These are phyloP conservation scores for Ustilago xerochloae DNA, from an alignment of 1,284 basidiomycete species.

Conservation along the genomic window DNA sequence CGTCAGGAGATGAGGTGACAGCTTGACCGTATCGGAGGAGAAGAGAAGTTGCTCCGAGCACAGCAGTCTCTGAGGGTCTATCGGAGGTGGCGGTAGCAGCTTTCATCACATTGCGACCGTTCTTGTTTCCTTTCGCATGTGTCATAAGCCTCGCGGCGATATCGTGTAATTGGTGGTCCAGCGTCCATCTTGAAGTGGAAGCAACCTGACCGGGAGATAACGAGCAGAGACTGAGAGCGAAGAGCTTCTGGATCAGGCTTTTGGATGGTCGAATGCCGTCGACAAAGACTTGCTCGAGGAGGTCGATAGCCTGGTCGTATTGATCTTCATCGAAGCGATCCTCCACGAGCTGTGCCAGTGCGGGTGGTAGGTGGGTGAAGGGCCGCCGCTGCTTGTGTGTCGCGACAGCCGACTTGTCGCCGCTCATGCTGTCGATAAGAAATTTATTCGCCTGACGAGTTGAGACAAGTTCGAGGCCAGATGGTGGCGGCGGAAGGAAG, in stretches of 20 bases:
- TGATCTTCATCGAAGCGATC: constrained; percentile 51
- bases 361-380: constrained; percentile 9
- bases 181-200: constrained; percentile 37
- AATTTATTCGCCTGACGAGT: neutral
- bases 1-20: neutral
- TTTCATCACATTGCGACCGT: constrained; percentile 13
- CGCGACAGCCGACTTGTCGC: constrained; percentile 4
- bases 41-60: constrained; percentile 34
- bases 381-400: constrained; percentile 5
- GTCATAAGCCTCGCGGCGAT: constrained; percentile 18
- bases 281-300: constrained; percentile 28
- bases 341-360: constrained; percentile 29
- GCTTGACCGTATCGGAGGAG: constrained; percentile 15
- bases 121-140: constrained; percentile 9
- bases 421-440: constrained; percentile 12
- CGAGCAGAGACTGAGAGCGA: constrained; percentile 48
- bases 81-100: constrained; percentile 15
- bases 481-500: neutral
- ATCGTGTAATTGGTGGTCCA: constrained; percentile 26
- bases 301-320: constrained; percentile 41
- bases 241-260: constrained; percentile 26
- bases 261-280: constrained; percentile 16
- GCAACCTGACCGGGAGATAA: constrained; percentile 20
- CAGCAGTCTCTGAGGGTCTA: constrained; percentile 16
- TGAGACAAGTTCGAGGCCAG: neutral